A percentile compares a stretch with the other conserved stretches of the same genome.
Evolutionary conservation across 192 early-diverging fungal genomes (phyloP).

Genomic region (Geranomyces variabilis): DNA sequence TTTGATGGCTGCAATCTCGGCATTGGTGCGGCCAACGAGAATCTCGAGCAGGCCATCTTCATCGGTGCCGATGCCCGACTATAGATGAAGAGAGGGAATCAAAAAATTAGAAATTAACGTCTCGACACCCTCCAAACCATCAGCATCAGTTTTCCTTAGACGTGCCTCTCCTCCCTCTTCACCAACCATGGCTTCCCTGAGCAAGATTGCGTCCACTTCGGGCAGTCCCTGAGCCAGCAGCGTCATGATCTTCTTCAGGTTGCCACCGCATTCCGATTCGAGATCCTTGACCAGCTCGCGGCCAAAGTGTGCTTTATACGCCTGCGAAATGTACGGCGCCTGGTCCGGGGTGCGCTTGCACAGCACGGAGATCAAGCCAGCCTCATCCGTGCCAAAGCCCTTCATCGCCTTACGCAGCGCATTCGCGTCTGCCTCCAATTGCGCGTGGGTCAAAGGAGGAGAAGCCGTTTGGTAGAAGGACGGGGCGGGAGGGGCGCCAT

Average conservation of each 20-base stretch:
- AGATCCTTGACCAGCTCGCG: conserved; percentile 35
- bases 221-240: conserved; percentile 13
- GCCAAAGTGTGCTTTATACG: conserved; percentile 38
- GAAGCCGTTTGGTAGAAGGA: conserved; percentile 18
- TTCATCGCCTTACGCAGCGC: conserved; percentile 41
- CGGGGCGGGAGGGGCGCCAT: not conserved
- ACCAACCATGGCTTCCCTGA: conserved; percentile 40
- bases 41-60: conserved; percentile 55
- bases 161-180: conserved; percentile 19
- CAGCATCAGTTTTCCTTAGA: not conserved
- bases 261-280: conserved; percentile 40
- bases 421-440: conserved; percentile 27
- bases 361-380: conserved; percentile 45
- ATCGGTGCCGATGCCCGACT: conserved; percentile 46
- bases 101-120: too few relatives aligned
- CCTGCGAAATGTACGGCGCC: conserved; percentile 36
- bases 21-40: conserved; percentile 52
- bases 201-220: conserved; percentile 34
- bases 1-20: conserved; percentile 48
- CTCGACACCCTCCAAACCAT: too few relatives aligned
- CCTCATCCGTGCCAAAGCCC: conserved; percentile 45
- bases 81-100: not conserved
- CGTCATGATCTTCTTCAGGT: conserved; percentile 41
- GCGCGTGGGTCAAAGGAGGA: conserved; percentile 12
- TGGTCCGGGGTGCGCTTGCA: conserved; percentile 44